Conservation (phyloP, 2,329 filamentous ascomycete genomes). For the Sclerotiophoma versabilis region DNA sequence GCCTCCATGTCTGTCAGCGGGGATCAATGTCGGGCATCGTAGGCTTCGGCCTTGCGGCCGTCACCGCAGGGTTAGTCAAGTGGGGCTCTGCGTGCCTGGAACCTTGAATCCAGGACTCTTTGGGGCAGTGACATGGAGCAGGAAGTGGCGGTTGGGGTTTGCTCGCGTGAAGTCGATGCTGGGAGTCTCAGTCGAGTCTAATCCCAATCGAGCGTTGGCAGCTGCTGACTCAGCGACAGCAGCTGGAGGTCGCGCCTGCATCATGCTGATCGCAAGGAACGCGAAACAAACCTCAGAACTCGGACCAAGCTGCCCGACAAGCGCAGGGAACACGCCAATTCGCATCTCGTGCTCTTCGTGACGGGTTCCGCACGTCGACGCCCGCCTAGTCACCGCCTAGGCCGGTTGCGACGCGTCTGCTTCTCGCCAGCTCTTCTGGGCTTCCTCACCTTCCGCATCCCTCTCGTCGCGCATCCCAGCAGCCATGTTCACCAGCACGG, state of each 20-base stretch:
- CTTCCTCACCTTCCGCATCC: conserved; percentile 33
- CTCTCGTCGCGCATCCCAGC: conserved; percentile 30
- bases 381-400: neutral
- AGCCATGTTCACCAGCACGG: conserved; percentile 51
- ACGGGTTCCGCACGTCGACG: conserved; percentile 8
- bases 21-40: conserved; percentile 5
- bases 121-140: neutral
- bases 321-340: conserved; percentile 12
- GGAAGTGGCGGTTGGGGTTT: neutral
- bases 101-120: neutral
- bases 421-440: conserved; percentile 39
- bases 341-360: neutral
- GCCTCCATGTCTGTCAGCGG: conserved; percentile 12
- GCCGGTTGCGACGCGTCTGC: conserved; percentile 41
- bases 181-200: neutral
- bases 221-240: conserved; percentile 25
- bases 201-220: conserved; percentile 5
- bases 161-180: neutral
- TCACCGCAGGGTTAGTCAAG: conserved; percentile 1
- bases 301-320: conserved; percentile 17
- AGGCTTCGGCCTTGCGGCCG: neutral
- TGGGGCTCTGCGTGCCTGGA: neutral
- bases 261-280: conserved; percentile 32
- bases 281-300: conserved; percentile 30
- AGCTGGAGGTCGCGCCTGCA: conserved; percentile 31